Conservation (phyloP, 306 rosid species). For the Vigna nakashimae region DNA sequence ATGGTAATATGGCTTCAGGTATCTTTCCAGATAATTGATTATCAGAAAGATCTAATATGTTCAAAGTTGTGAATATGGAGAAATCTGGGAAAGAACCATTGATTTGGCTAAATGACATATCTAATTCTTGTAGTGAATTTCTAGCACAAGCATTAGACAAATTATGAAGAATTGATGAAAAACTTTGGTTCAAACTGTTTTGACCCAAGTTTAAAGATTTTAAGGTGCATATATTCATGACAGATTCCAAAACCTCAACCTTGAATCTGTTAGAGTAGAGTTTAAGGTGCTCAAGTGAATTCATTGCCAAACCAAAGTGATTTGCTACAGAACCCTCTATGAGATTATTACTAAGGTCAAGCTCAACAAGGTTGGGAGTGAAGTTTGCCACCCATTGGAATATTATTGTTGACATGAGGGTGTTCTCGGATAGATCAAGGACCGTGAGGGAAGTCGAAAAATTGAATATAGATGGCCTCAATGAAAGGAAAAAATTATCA, state of each 20-base stretch:
- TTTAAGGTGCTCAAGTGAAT: slow-evolving; percentile 28
- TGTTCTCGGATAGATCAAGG: background rate
- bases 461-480: too few relatives aligned
- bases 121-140: slow-evolving; percentile 26
- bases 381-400: slow-evolving; percentile 41
- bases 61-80: slow-evolving; percentile 9
- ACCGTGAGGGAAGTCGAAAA: background rate
- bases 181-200: background rate
- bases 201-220: accelerated
- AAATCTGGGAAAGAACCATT: accelerated
- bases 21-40: too few relatives aligned
- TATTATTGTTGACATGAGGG: slow-evolving; percentile 22
- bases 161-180: slow-evolving; percentile 29
- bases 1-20: too few relatives aligned
- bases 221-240: slow-evolving; percentile 30
- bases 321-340: background rate
- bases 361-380: slow-evolving; percentile 34
- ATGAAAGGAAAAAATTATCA: too few relatives aligned
- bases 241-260: background rate
- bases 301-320: slow-evolving; percentile 14
- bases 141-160: slow-evolving; percentile 34
- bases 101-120: background rate
- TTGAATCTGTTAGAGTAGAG: background rate
- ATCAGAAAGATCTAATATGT: accelerated
- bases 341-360: background rate